These are phyloP conservation scores for Talaromyces adpressus DNA, from an alignment of 495 filamentous ascomycete species.

Conservation along the genomic window DNA sequence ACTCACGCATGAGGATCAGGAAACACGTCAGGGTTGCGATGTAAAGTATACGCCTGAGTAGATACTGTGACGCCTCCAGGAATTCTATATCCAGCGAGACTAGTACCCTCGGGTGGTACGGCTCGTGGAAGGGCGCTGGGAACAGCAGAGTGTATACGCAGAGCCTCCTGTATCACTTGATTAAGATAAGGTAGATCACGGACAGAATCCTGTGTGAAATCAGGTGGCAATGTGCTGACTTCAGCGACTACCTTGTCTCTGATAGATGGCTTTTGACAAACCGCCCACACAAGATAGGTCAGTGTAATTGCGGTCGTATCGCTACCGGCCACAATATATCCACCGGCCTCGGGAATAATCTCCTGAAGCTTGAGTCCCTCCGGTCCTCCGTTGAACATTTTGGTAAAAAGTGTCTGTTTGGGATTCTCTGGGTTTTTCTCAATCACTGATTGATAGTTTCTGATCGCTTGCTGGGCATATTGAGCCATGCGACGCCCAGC, in stretches of 20 bases:
- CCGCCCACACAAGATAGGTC: conserved; percentile 29
- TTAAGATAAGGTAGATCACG: conserved; percentile 7
- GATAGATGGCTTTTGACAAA: conserved; percentile 17
- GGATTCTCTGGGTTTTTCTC: conserved; percentile 26
- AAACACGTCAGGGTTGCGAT: neutral
- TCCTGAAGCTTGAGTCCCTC: conserved; percentile 30
- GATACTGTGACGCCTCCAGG: neutral
- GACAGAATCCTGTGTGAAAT: conserved; percentile 13
- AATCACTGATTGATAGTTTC: conserved; percentile 32
- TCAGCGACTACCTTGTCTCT: conserved; percentile 13
- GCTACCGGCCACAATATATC: conserved; percentile 43
- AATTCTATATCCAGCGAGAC: neutral
- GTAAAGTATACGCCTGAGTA: neutral
- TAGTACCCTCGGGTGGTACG: neutral
- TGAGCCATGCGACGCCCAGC: conserved; percentile 13
- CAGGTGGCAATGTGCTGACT: neutral
- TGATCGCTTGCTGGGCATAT: conserved; percentile 33
- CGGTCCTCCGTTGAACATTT: conserved; percentile 30
- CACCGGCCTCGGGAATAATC: conserved; percentile 31
- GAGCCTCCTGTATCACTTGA: neutral
- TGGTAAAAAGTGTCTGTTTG: conserved; percentile 41
- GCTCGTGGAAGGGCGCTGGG: neutral
- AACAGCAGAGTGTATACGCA: neutral
- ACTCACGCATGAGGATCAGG: neutral
- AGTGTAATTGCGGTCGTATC: conserved; percentile 36